A percentile compares a stretch with the other conserved stretches of the same genome.
phyloP scores from a whole-genome alignment of 129 eudicot species.

The Arctium lappa region DNA sequence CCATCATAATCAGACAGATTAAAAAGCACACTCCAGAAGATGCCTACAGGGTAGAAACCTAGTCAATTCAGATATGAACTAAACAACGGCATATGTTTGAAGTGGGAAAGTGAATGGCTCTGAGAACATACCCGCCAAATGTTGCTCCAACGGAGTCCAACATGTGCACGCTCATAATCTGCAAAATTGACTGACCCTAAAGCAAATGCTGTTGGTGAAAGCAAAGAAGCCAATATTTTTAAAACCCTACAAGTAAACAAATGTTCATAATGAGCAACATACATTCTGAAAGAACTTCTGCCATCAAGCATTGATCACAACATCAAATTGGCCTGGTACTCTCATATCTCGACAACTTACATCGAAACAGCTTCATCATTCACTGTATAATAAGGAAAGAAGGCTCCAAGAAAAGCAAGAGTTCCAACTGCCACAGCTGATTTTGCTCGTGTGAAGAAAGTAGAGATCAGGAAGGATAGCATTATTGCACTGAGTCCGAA shows the following conservation, averaged over 20 bases:
- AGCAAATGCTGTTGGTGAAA: conserved; percentile 99
- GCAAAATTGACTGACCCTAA: conserved; percentile 97
- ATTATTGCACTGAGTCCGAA: conserved; percentile 96
- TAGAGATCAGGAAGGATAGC: conserved; percentile 79
- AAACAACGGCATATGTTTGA: background rate
- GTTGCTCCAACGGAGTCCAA: conserved; percentile 99
- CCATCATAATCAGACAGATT: conserved; percentile 88
- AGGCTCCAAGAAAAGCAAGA: conserved; percentile 93
- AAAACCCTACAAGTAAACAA: conserved; percentile 54
- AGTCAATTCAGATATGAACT: background rate
- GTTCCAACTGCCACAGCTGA: conserved; percentile 99
- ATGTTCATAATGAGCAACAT: conserved; percentile 6
- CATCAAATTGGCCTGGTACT: background rate
- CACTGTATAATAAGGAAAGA: conserved; percentile 94
- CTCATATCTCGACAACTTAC: conserved; percentile 42
- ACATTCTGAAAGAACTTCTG: conserved; percentile 3
- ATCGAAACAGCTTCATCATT: conserved; percentile 76
- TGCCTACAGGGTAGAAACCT: conserved; percentile 44
- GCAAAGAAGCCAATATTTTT: conserved; percentile 83
- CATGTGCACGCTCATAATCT: conserved; percentile 98
- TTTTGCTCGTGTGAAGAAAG: conserved; percentile 96
- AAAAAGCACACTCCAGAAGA: conserved; percentile 94
- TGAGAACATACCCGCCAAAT: conserved; percentile 77
- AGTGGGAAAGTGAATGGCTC: background rate
- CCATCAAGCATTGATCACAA: background rate